These are phyloP conservation scores for Gaultheria prostrata DNA, from an alignment of 148 eudicot species.

Conservation along the genomic window DNA sequence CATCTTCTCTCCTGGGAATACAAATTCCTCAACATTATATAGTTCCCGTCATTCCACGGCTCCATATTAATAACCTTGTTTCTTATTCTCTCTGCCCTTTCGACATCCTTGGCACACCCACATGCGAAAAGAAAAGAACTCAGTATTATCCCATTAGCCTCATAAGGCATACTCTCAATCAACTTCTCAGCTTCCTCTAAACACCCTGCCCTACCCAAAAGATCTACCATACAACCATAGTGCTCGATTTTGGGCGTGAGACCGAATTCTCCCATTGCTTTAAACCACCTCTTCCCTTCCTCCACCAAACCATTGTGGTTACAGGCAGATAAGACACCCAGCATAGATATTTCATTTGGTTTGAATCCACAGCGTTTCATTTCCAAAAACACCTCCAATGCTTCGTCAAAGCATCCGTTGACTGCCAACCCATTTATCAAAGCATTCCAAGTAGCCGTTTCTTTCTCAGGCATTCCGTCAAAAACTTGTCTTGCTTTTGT, in stretches of 20 bases:
- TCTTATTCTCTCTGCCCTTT: constrained; percentile 58
- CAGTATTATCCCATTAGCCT: constrained; percentile 67
- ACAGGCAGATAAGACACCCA: constrained; percentile 79
- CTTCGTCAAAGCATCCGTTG: constrained; percentile 65
- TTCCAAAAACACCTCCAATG: constrained; percentile 48
- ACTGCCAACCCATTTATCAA: constrained; percentile 77
- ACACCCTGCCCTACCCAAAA: constrained; percentile 65
- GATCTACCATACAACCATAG: constrained; percentile 78
- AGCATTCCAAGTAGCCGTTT: constrained; percentile 73
- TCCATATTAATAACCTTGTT: constrained; percentile 43
- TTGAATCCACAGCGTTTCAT: constrained; percentile 45
- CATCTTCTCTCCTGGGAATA: constrained; percentile 70
- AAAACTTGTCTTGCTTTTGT: constrained; percentile 55
- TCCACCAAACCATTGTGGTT: constrained; percentile 78
- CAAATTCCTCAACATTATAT: constrained; percentile 63
- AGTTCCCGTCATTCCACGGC: constrained; percentile 55
- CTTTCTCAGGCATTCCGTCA: constrained; percentile 37
- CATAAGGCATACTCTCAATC: constrained; percentile 68
- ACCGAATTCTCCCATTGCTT: constrained; percentile 44
- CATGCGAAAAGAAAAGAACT: constrained; percentile 78
- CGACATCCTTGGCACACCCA: constrained; percentile 49
- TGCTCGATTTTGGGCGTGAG: constrained; percentile 66
- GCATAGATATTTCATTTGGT: constrained; percentile 70
- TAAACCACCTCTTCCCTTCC: constrained; percentile 67
- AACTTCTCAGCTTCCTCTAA: constrained; percentile 75